Percentiles rank a stretch among this genome's conserved stretches.
Evolutionary conservation across 495 filamentous ascomycete genomes (phyloP).

Genomic region (Daldinia caldariorum): DNA sequence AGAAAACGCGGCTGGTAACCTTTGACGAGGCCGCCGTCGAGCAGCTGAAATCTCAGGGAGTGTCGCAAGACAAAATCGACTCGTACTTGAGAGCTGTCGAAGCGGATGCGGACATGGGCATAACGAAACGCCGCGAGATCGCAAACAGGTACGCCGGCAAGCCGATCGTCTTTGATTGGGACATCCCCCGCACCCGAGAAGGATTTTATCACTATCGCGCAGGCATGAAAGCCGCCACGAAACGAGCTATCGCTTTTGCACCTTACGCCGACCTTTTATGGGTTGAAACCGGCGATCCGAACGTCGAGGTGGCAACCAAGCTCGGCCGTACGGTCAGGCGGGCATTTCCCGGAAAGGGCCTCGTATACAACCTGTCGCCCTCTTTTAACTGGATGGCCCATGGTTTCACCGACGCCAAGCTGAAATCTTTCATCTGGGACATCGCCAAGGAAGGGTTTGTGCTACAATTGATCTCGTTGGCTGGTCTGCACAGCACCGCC

Average conservation of each 20-base stretch:
- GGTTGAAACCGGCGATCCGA: conserved; percentile 94
- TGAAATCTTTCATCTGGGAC: conserved; percentile 95
- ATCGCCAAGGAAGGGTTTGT: conserved; percentile 93
- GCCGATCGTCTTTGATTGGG: conserved; percentile 85
- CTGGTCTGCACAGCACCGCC: conserved; percentile 88
- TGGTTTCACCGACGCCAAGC: conserved; percentile 80
- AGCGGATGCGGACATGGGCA: conserved; percentile 73
- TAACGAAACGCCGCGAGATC: conserved; percentile 76
- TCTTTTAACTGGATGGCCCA: conserved; percentile 99
- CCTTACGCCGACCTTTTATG: conserved; percentile 96
- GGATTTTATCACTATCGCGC: conserved; percentile 96
- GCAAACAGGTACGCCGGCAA: conserved; percentile 68
- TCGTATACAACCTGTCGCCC: conserved; percentile 95
- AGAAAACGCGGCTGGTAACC: conserved; percentile 83
- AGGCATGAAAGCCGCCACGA: conserved; percentile 88
- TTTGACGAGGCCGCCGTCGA: conserved; percentile 89
- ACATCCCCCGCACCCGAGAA: conserved; percentile 91
- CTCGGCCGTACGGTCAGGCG: conserved; percentile 80
- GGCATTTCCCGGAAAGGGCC: conserved; percentile 75
- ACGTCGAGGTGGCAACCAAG: conserved; percentile 74
- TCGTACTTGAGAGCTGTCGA: conserved; percentile 70
- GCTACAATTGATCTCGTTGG: conserved; percentile 90
- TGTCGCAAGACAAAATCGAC: conserved; percentile 67
- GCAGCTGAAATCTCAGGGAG: conserved; percentile 73
- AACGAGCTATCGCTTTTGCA: conserved; percentile 88